Evolutionary conservation across 306 rosid genomes (phyloP).

Genomic region (Rosa multiflora): DNA sequence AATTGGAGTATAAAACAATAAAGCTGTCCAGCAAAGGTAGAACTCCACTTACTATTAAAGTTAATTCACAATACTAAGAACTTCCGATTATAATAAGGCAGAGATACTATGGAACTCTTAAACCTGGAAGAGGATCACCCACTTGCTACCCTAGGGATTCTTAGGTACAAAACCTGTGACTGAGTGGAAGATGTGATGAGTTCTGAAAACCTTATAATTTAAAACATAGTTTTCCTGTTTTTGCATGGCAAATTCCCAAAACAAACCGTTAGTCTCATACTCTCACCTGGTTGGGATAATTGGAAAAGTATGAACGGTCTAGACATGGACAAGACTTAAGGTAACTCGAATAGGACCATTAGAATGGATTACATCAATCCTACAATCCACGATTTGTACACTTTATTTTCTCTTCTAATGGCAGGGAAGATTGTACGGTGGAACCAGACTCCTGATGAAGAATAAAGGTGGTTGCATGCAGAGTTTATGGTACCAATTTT

Average conservation of each 20-base stretch:
- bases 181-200: background rate
- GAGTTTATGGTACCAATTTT: background rate
- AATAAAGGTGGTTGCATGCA: background rate
- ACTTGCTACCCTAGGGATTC: background rate
- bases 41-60: background rate
- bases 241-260: background rate
- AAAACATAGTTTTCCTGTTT: background rate
- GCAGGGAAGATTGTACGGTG: background rate
- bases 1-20: constrained; percentile 1
- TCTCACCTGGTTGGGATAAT: background rate
- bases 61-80: background rate
- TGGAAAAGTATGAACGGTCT: background rate
- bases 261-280: background rate
- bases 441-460: background rate
- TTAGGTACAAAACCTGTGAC: background rate
- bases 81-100: background rate
- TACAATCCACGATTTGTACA: background rate
- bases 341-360: background rate
- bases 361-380: background rate
- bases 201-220: background rate
- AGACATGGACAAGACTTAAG: background rate
- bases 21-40: background rate
- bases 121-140: background rate
- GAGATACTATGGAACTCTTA: background rate
- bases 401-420: background rate